Evolutionary conservation across 176 grass and related monocot species (phyloP), one percentile per base, ranked within the genome.

Genomic region (Carex kokanica): DNA sequence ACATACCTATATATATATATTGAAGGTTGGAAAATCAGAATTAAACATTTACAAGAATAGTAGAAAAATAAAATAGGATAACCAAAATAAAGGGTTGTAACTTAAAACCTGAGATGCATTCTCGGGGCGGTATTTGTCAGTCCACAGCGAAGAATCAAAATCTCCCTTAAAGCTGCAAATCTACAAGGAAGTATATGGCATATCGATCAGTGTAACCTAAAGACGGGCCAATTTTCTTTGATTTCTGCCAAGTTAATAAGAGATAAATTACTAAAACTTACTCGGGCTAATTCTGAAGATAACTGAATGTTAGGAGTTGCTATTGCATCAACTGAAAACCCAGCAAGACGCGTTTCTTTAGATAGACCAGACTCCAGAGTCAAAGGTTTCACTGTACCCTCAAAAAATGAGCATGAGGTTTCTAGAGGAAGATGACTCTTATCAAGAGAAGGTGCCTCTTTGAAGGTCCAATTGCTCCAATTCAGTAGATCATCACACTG

Each of bases 91-190:
- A 53, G 65, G 11, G 38, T 2, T 84, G 84, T 21, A 59, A 52
- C 72, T 98, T 49, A 49, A 49, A 80, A 98, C 95, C 91, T 98
- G 86, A 25, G 90, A 90, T 29, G 84, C 86, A 88, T 92, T 86
- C 88, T 95, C 95, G 20, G 95, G 95, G 20, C 66, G 86, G 88
- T 95, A 95, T 84, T 95, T 98, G 79, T 91, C 87, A 45, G 89
- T 98, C 95, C 95, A 98, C 32, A 98, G 83, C 43, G 60, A 68
- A 88, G 83, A 90, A 38, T 38, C 36, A 38, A 5, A 38, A 41
- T 72, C 80, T 41, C 65, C 64, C 58, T 84, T 83, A 84, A 66
- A 86, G 53, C 89, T 95, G 86, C 21, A 41, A 87, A 36, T 45
- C 81, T 81, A 18, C 18, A 17, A 55, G 6, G 24, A 55, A 27